A percentile compares a stretch with the other conserved stretches of the same genome.
phyloP scores from a whole-genome alignment of 208 protist genomes.

The Trypanosomatidae sp. region DNA sequence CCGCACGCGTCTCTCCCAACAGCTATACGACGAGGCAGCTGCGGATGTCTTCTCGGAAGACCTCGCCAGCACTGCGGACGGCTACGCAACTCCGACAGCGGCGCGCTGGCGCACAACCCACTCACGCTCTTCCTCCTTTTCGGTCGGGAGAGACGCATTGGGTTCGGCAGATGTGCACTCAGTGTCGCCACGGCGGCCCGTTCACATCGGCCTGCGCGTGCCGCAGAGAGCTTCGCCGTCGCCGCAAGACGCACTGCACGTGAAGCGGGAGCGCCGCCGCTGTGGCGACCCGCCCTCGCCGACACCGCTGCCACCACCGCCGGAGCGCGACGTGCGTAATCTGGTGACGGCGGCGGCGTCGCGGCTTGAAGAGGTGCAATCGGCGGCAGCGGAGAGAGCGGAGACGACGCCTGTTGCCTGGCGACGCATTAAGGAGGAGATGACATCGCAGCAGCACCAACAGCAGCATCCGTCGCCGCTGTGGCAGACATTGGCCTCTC shows the following conservation, averaged over 20 bases:
- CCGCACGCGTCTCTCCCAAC: slow-evolving; percentile 8
- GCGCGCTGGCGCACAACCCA: not conserved
- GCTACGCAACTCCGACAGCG: not conserved
- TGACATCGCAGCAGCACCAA: slow-evolving; percentile 6
- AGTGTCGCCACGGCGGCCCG: slow-evolving; percentile 9
- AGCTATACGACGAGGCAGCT: slow-evolving; percentile 27
- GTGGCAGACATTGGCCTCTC: slow-evolving; percentile 10
- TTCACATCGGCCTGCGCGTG: too few species aligned
- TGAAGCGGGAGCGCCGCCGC: too few species aligned
- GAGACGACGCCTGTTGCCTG: slow-evolving; percentile 14
- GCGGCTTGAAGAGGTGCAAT: too few species aligned
- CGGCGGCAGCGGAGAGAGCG: too few species aligned
- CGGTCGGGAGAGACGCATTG: not conserved
- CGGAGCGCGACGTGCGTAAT: too few species aligned
- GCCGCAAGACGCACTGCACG: too few species aligned
- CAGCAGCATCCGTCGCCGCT: too few species aligned
- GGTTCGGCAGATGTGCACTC: not conserved
- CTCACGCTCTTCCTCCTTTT: too few species aligned
- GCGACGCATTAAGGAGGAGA: slow-evolving; percentile 24
- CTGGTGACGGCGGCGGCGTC: not conserved
- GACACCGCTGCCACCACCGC: too few species aligned
- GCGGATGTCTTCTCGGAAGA: slow-evolving; percentile 19
- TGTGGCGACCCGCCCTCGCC: not conserved
- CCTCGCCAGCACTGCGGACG: not conserved
- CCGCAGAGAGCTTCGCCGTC: too few species aligned